Evolutionary conservation across 2,329 filamentous ascomycete genomes (phyloP).

Genomic region (Blastomyces parvus): DNA sequence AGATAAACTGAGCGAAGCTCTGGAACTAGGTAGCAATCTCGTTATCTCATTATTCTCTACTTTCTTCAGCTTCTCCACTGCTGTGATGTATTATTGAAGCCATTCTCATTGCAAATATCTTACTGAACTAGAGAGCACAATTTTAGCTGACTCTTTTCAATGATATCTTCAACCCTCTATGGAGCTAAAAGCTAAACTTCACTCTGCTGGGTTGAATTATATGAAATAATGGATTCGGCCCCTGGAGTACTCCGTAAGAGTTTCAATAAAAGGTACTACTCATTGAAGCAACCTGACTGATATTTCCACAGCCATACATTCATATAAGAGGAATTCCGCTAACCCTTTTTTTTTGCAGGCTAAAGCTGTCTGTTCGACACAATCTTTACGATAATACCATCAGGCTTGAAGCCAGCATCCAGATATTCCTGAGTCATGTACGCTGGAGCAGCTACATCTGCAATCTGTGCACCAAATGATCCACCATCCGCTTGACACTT

Average conservation of each 20-base stretch:
- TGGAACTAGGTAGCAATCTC: too few relatives aligned
- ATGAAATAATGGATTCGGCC: background rate
- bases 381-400: conserved; percentile 9
- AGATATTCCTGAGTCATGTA: conserved; percentile 6
- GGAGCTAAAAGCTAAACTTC: background rate
- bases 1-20: too few relatives aligned
- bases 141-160: background rate
- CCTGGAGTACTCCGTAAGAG: background rate
- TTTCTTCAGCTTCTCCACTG: too few relatives aligned
- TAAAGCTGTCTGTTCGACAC: background rate
- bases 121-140: background rate
- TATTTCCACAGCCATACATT: background rate
- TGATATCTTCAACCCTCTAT: background rate
- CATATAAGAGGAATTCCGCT: background rate
- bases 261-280: background rate
- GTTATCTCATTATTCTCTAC: too few relatives aligned
- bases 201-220: background rate
- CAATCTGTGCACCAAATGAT: background rate
- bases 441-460: conserved; percentile 1
- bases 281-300: background rate
- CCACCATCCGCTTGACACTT: conserved; percentile 6
- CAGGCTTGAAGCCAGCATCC: background rate
- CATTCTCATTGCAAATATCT: background rate
- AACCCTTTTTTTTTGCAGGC: background rate
- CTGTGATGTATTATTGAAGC: too few relatives aligned